A percentile compares a stretch with the other conserved stretches of the same genome.
These are phyloP conservation scores for Serendipita sp. DNA, from an alignment of 768 basidiomycete species.

Conservation along the genomic window DNA sequence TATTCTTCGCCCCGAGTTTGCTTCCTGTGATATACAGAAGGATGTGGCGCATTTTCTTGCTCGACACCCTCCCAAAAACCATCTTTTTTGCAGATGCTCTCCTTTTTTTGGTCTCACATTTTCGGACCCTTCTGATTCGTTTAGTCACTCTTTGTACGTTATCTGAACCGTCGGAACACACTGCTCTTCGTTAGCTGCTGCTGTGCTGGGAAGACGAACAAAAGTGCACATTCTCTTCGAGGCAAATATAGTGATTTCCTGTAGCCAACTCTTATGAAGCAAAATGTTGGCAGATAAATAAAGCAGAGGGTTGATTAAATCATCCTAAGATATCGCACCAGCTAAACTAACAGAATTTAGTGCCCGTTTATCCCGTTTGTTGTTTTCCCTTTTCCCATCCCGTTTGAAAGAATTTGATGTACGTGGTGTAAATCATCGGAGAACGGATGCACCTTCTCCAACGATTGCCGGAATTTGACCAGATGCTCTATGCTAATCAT, in stretches of 20 bases:
- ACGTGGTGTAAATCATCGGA: not conserved
- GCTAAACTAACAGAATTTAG: not conserved
- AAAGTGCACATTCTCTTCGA: too few relatives aligned
- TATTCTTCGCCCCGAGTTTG: too few relatives aligned
- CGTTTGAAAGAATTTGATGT: not conserved
- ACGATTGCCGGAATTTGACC: conserved; percentile 18
- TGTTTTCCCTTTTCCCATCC: too few relatives aligned
- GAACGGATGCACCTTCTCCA: not conserved
- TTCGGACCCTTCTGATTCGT: too few relatives aligned
- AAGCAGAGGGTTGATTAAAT: not conserved
- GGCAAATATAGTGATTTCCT: too few relatives aligned
- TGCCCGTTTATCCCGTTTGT: too few relatives aligned
- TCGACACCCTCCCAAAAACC: not conserved
- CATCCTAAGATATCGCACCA: not conserved
- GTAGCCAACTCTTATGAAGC: too few relatives aligned
- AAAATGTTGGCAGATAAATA: not conserved
- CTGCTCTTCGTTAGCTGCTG: too few relatives aligned
- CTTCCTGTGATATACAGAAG: too few relatives aligned
- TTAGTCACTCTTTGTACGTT: too few relatives aligned
- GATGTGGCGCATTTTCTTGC: not conserved
- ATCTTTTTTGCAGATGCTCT: not conserved
- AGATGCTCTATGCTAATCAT: conserved; percentile 80
- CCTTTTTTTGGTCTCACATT: not conserved
- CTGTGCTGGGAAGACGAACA: too few relatives aligned
- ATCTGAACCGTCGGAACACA: too few relatives aligned